Base-by-base conservation (phyloP, 441 rosid genomes). In the Croton setiger region DNA sequence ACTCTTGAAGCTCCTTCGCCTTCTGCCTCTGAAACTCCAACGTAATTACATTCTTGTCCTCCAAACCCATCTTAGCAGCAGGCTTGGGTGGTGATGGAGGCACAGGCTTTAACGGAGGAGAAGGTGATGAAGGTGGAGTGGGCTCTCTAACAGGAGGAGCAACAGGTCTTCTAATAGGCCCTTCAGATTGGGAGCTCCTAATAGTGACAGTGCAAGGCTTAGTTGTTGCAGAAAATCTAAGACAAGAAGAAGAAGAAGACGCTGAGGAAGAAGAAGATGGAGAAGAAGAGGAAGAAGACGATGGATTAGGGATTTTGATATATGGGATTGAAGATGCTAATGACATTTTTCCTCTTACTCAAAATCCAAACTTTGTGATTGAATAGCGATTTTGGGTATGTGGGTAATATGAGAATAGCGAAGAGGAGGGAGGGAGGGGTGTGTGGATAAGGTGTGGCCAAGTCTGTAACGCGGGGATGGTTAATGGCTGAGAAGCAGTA, bases 1-100 rank as follows among this genome's bases (percentile, higher is more conserved):
- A 93, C 9, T 87, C 91, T 41, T 89, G 97, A 68, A 93, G 88
- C 82, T 89, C 93, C 77, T 82, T 93, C 5, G 97, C 96, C 81
- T 79, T 91, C 76, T 83, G 87, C 71, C 98, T 85, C 84, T 93
- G 98, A 75, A 87, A 91, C 76, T 91, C 98, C 74, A 89, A 71
- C 27, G 97, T 93, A 31, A 73, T 67, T 54, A 41, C 82, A 73
- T 76, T 72, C 72, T 77, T 79, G 14, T 73, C 94, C 64, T 65
- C 81, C 72, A 65, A 69, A 35, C 71, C 70, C 67, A 66, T 72
- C 56, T 75, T 62, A 43, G 74, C 52, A 5, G 56, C 69, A 47
- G 73, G 80, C 67, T 56, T 73, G 7, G 80, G 79, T 0, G 85
- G 70, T n/a, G 78, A 80, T 27, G 91, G 78, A 27, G 80, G 78